Evolutionary conservation across 495 filamentous ascomycete species (phyloP), one percentile per base, ranked within the genome.

Genomic region (Schizothecium vesticola): DNA sequence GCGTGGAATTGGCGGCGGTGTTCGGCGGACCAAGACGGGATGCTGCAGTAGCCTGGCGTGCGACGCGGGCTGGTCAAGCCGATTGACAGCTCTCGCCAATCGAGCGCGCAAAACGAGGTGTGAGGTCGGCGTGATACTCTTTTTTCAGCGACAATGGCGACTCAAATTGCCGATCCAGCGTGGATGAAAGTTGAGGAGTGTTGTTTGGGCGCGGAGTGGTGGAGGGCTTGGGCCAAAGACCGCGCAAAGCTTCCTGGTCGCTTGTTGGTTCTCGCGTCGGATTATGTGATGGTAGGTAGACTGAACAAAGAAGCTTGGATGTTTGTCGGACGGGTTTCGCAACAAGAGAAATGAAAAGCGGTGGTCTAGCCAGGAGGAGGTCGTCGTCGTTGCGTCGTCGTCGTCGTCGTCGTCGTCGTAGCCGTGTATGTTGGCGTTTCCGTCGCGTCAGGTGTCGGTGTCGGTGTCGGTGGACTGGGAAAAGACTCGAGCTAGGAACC

Each of bases 401-500:
- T 51, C 36, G 36, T 51, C 16, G 36, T 51, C 16, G 43, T 51
- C 6, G 19, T 51, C 43, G 26, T 51, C 9, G 55, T 29, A 21
- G 43, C 64, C 29, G 23, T 56, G 60, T 56, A 26, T 59, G 25
- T 66, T 56, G 66, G 68, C 58, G 66, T 69, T n/a, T 67, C 43
- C 21, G 61, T 64, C 51, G 55, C 56, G 65, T 25, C 57, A n/a
- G 12, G n/a, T n/a, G n/a, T n/a, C n/a, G 31, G 3, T 43, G 33
- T 43, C 33, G 10, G 63, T 66, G 43, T 64, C 66, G 59, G 61
- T 64, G 25, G 59, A 24, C 62, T n/a, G 56, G 62, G 36, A 61
- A 61, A 31, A 61, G 22, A 56, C 65, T 23, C 65, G 56, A 66
- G 68, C 68, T 67, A 63, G 59, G 70, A 68, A 74, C 69, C 73